A percentile compares a stretch with the other conserved stretches of the same genome.
phyloP scores from a whole-genome alignment of 1,284 basidiomycete genomes.

The Porodaedalea pini region DNA sequence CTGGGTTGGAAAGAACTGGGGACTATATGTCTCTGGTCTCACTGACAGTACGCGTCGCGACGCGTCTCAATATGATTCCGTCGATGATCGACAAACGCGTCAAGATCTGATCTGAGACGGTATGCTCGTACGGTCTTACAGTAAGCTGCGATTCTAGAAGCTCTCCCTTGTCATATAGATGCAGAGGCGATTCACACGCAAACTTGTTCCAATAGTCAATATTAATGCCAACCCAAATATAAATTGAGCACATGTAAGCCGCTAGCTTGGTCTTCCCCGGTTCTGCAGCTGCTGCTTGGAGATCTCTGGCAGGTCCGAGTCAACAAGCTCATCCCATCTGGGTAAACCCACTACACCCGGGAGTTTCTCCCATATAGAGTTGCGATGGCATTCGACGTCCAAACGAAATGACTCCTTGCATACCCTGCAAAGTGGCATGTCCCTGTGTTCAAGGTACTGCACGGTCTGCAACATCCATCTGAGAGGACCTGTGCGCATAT shows the following conservation, averaged over 20 bases:
- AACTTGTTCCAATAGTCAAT: too few species aligned
- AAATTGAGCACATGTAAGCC: neutral
- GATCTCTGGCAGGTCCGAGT: slow-evolving; percentile 26
- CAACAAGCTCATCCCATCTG: slow-evolving; percentile 43
- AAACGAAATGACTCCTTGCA: slow-evolving; percentile 43
- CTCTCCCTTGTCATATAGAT: too few species aligned
- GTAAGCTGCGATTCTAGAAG: too few species aligned
- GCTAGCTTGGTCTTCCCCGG: neutral
- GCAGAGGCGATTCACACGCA: too few species aligned
- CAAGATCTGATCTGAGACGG: too few species aligned
- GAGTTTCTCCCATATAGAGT: slow-evolving; percentile 46
- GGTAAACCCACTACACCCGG: slow-evolving; percentile 45
- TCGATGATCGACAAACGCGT: too few species aligned
- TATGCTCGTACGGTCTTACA: too few species aligned
- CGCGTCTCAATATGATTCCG: too few species aligned
- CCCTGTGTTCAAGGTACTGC: slow-evolving; percentile 35
- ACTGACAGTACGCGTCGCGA: too few species aligned
- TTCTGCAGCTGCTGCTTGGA: neutral
- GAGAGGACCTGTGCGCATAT: slow-evolving; percentile 48
- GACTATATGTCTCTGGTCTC: too few species aligned
- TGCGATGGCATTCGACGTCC: slow-evolving; percentile 39
- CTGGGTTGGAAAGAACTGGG: too few species aligned
- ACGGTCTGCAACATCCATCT: slow-evolving; percentile 52
- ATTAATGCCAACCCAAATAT: too few species aligned
- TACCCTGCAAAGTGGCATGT: slow-evolving; percentile 34